Conservation (phyloP, 345 rosid species). For the Euphorbia tirucalli region DNA sequence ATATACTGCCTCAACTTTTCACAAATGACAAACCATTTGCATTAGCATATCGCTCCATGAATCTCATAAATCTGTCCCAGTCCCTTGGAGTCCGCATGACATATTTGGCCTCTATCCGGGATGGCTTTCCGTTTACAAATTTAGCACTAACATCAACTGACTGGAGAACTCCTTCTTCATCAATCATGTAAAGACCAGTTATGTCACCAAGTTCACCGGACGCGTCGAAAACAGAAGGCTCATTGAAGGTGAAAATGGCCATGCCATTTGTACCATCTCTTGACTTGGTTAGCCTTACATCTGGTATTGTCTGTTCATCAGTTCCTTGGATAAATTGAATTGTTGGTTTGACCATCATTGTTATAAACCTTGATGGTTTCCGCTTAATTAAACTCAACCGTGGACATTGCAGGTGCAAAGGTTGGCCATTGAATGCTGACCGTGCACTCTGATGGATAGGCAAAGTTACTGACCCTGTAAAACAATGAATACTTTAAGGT, state of each 20-base stretch:
- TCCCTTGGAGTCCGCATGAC: slow-evolving; percentile 76
- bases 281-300: slow-evolving; percentile 81
- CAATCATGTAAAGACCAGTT: slow-evolving; percentile 94
- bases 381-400: slow-evolving; percentile 17
- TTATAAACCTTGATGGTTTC: slow-evolving; percentile 27
- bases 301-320: slow-evolving; percentile 81
- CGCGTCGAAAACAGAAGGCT: slow-evolving; percentile 88
- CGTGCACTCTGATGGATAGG: slow-evolving; percentile 33
- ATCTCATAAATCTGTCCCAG: slow-evolving; percentile 97
- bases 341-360: slow-evolving; percentile 70
- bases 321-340: slow-evolving; percentile 92
- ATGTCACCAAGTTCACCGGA: slow-evolving; percentile 88
- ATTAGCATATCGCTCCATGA: slow-evolving; percentile 90
- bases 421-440: slow-evolving; percentile 49
- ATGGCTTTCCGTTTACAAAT: slow-evolving; percentile 85
- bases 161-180: slow-evolving; percentile 90
- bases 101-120: slow-evolving; percentile 78
- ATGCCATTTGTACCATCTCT: slow-evolving; percentile 82
- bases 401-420: slow-evolving; percentile 31
- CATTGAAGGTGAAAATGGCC: slow-evolving; percentile 73
- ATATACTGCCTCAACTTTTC: slow-evolving; percentile 55
- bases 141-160: slow-evolving; percentile 92
- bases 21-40: slow-evolving; percentile 81
- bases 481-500: not conserved
- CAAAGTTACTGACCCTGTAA: slow-evolving; percentile 44